phyloP scores from a whole-genome alignment of 371 early-diverging fungal species.

The Syncephalastrum racemosum region DNA sequence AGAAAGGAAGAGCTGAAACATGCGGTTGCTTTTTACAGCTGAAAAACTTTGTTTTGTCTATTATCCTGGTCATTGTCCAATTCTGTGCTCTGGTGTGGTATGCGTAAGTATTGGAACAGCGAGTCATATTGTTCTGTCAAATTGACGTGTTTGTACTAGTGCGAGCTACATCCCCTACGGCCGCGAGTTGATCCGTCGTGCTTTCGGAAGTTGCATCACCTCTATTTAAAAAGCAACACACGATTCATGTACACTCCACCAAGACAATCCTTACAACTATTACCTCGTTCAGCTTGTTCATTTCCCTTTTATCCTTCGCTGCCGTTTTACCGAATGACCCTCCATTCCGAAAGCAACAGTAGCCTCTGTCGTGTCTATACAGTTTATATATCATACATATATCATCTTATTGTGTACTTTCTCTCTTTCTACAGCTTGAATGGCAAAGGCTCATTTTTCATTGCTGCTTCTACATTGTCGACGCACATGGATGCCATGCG shows the following conservation, averaged over 20 bases:
- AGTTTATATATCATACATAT: conserved; percentile 1
- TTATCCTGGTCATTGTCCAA: conserved; percentile 79
- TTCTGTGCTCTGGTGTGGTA: conserved; percentile 89
- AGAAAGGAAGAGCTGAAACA: neutral
- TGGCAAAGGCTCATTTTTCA: conserved; percentile 16
- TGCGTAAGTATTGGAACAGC: conserved; percentile 45
- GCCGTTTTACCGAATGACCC: too few relatives aligned
- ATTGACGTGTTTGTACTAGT: conserved; percentile 15
- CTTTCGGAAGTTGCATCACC: conserved; percentile 48
- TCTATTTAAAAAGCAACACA: conserved; percentile 29
- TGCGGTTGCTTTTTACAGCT: conserved; percentile 27
- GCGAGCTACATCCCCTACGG: conserved; percentile 58
- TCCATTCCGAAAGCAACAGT: too few relatives aligned
- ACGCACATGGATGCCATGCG: conserved; percentile 65
- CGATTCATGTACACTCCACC: neutral
- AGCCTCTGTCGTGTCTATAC: conserved; percentile 3
- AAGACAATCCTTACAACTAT: too few relatives aligned
- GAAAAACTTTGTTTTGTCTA: conserved; percentile 55
- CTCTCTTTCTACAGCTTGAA: conserved; percentile 9
- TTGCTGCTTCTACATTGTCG: conserved; percentile 26
- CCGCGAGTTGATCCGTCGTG: conserved; percentile 46
- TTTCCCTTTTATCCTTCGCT: too few relatives aligned
- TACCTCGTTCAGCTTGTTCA: too few relatives aligned
- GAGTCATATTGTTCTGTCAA: too few relatives aligned
- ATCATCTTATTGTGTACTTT: conserved; percentile 1